Conservation (phyloP, 2,329 filamentous ascomycete genomes). For the Aspergillus unguis region DNA sequence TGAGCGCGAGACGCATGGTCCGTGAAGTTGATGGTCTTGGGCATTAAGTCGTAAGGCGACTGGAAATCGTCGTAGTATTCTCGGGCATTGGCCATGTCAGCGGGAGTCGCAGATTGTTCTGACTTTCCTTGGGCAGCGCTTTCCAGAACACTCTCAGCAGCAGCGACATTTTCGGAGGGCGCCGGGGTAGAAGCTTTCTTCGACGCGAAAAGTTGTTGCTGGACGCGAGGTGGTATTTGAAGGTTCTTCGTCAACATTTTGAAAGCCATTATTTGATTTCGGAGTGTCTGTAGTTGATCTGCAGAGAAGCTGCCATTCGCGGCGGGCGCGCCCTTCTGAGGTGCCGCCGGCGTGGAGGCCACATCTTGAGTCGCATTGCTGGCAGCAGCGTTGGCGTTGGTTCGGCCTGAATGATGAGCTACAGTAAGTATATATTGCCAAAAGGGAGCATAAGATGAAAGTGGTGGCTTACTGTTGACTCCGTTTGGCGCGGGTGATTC, state of each 20-base stretch:
- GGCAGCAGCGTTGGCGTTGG: constrained; percentile 35
- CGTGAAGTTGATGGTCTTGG: constrained; percentile 67
- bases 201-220: constrained; percentile 75
- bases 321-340: constrained; percentile 29
- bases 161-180: constrained; percentile 33
- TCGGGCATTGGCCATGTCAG: constrained; percentile 30
- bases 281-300: constrained; percentile 74
- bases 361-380: constrained; percentile 23
- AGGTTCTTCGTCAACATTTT: constrained; percentile 85
- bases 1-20: constrained; percentile 74
- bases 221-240: constrained; percentile 72
- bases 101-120: constrained; percentile 29
- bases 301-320: constrained; percentile 63
- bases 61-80: constrained; percentile 68
- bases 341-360: constrained; percentile 18
- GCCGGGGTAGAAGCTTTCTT: constrained; percentile 38
- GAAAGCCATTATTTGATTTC: constrained; percentile 87
- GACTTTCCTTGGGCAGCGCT: constrained; percentile 36
- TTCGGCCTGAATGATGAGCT: constrained; percentile 24
- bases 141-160: constrained; percentile 37
- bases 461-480: constrained; percentile 36
- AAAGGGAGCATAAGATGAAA: background rate
- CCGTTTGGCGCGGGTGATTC: constrained; percentile 38
- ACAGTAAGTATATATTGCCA: constrained; percentile 12
- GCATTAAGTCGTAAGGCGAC: constrained; percentile 63